Conservation (phyloP, 2,329 filamentous ascomycete genomes). For the Paraphaeosphaeria minitans region DNA sequence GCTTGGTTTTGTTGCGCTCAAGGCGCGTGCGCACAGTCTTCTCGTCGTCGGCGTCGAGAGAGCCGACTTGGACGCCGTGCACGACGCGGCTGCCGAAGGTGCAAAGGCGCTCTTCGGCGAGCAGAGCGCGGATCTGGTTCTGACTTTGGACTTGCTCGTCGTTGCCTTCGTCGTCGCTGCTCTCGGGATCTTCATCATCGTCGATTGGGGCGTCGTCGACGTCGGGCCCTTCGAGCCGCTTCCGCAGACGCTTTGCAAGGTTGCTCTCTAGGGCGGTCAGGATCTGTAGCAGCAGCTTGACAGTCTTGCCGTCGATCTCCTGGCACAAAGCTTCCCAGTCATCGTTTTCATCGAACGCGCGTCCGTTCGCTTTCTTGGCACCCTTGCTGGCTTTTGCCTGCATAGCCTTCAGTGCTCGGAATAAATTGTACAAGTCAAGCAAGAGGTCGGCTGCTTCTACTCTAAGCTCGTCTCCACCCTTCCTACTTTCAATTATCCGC, state of each 20-base stretch:
- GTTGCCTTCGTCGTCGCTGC: conserved; percentile 61
- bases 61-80: conserved; percentile 74
- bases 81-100: conserved; percentile 85
- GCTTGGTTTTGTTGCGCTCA: conserved; percentile 75
- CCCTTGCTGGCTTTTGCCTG: conserved; percentile 34
- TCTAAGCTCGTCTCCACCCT: conserved; percentile 76
- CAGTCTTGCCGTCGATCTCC: conserved; percentile 67
- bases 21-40: conserved; percentile 70
- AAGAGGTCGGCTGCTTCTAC: conserved; percentile 75
- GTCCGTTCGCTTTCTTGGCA: conserved; percentile 38
- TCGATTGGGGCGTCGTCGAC: conserved; percentile 76
- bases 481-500: conserved; percentile 56
- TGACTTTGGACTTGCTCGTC: conserved; percentile 52
- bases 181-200: conserved; percentile 66
- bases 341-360: conserved; percentile 46
- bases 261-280: conserved; percentile 78
- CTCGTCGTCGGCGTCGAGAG: conserved; percentile 64
- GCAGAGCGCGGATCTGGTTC: conserved; percentile 67
- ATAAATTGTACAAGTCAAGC: conserved; percentile 81
- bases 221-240: conserved; percentile 49
- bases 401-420: conserved; percentile 70
- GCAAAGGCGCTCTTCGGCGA: conserved; percentile 85
- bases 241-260: conserved; percentile 50
- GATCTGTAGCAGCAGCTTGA: conserved; percentile 72
- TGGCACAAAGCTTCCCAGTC: conserved; percentile 66